Evolutionary conservation across 2,329 filamentous ascomycete genomes (phyloP), one percentile per base, ranked within the genome.

Genomic region (Onygenales sp.): DNA sequence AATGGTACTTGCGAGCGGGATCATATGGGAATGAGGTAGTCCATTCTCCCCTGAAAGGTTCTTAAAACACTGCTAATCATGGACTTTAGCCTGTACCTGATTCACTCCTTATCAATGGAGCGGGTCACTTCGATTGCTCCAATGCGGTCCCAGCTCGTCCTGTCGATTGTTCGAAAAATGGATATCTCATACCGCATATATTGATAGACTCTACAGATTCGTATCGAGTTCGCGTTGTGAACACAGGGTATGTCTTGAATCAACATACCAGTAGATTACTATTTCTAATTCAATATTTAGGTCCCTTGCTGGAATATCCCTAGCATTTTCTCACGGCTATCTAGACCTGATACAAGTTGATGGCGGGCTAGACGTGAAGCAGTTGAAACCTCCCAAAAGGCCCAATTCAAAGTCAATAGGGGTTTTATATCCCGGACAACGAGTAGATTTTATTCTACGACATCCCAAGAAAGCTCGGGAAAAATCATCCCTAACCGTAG

Each of bases 91-190:
- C 75, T 2, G 71, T 74, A 7, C 76, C 76, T 2, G 74, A 77
- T 51, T 76, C 73, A 0, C 55, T 78, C 1, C 57, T 78, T 0
- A 59, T 79, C 32, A 78, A 78, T 56, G 76, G 75, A 17, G 59
- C 59, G 4, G 76, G 76, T 1, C 55, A 58, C 6, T 79, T 75
- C 52, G 61, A 72, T 21, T 78, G 76, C 57, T 69, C 69, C 0
- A 72, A 70, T 69, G 72, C 73, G 13, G 67, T 74, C 1, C 70
- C 72, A 50, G 72, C 72, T 14, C 63, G 69, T 5, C 75, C 74
- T 2, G 58, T 78, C 3, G 68, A 78, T 53, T 79, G 76, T 56
- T 57, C 64, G 4, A 54, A 64, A 3, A 59, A 62, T 14, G 51
- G 52, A 9, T 44, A 57, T n/a, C 44, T 64, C 8, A 50, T 61